A percentile compares a stretch with the other conserved stretches of the same genome.
phyloP scores from a whole-genome alignment of 1,139 yeast species.

The Blastobotrys ciferrii region DNA sequence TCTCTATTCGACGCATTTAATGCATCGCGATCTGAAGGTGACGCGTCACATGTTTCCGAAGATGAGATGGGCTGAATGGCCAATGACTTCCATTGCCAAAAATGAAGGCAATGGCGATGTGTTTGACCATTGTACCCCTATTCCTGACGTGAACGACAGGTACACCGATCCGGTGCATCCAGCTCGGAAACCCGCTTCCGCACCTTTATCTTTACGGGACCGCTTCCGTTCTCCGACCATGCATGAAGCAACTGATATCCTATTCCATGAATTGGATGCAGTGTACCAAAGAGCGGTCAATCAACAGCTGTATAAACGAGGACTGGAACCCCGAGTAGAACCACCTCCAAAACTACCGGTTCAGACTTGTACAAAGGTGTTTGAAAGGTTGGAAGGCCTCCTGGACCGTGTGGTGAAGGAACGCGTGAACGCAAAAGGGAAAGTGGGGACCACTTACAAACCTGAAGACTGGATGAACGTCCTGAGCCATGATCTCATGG shows the following conservation, averaged over 20 bases:
- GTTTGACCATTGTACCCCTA: background rate
- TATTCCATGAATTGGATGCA: constrained; percentile 26
- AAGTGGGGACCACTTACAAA: constrained; percentile 7
- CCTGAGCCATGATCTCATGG: constrained; percentile 17
- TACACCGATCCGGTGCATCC: too few species aligned
- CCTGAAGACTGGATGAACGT: constrained; percentile 22
- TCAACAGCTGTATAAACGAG: constrained; percentile 18
- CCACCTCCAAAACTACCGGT: constrained; percentile 24
- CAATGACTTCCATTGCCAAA: background rate
- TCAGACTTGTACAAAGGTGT: constrained; percentile 19
- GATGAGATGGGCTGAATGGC: constrained; percentile 14
- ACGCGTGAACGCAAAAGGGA: constrained; percentile 3
- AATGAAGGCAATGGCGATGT: background rate
- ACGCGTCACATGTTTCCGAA: constrained; percentile 15
- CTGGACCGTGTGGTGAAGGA: constrained; percentile 15
- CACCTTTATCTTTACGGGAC: too few species aligned
- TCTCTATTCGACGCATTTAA: constrained; percentile 29
- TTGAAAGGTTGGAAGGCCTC: constrained; percentile 18
- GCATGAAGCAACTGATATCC: constrained; percentile 19
- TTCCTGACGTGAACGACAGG: constrained; percentile 1
- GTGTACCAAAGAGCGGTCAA: constrained; percentile 24
- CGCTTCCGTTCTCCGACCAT: too few species aligned
- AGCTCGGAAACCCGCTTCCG: too few species aligned
- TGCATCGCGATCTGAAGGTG: constrained; percentile 19
- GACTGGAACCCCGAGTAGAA: constrained; percentile 20